phyloP scores from a whole-genome alignment of 2,329 filamentous ascomycete species.

The Pseudovirgaria hyperparasitica region DNA sequence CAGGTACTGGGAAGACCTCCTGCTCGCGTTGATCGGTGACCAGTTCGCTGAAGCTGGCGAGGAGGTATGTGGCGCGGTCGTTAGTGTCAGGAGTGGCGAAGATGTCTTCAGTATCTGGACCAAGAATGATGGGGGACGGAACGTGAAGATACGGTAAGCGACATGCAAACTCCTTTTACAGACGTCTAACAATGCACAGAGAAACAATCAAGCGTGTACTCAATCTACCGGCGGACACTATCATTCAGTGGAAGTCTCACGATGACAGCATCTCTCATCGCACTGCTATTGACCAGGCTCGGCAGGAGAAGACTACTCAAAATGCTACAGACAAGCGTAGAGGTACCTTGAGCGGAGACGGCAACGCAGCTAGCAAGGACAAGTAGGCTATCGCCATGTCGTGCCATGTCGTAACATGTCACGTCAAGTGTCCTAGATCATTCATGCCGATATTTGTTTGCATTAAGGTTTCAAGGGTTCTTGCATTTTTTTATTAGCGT shows the following conservation, averaged over 20 bases:
- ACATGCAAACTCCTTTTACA: background rate
- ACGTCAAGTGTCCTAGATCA: too few species aligned
- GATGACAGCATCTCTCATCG: slow-evolving; percentile 91
- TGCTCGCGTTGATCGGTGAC: slow-evolving; percentile 83
- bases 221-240: slow-evolving; percentile 74
- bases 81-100: slow-evolving; percentile 89
- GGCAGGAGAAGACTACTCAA: slow-evolving; percentile 60
- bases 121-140: slow-evolving; percentile 79
- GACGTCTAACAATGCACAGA: slow-evolving; percentile 35
- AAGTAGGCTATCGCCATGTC: slow-evolving; percentile 8
- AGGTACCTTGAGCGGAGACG: slow-evolving; percentile 25
- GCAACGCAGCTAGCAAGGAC: slow-evolving; percentile 19
- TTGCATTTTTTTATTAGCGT: background rate
- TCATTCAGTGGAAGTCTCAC: slow-evolving; percentile 90
- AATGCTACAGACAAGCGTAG: slow-evolving; percentile 30
- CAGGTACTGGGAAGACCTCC: slow-evolving; percentile 89
- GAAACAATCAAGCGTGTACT: slow-evolving; percentile 91
- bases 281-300: slow-evolving; percentile 78
- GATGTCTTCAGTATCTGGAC: slow-evolving; percentile 98
- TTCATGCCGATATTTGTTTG: slow-evolving; percentile 5
- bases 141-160: slow-evolving; percentile 86
- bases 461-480: slow-evolving; percentile 5
- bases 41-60: slow-evolving; percentile 88
- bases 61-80: slow-evolving; percentile 86
- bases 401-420: too few species aligned